These are phyloP conservation scores for Fusarium subtropicale DNA, from an alignment of 2,329 filamentous ascomycete genomes.

Conservation along the genomic window DNA sequence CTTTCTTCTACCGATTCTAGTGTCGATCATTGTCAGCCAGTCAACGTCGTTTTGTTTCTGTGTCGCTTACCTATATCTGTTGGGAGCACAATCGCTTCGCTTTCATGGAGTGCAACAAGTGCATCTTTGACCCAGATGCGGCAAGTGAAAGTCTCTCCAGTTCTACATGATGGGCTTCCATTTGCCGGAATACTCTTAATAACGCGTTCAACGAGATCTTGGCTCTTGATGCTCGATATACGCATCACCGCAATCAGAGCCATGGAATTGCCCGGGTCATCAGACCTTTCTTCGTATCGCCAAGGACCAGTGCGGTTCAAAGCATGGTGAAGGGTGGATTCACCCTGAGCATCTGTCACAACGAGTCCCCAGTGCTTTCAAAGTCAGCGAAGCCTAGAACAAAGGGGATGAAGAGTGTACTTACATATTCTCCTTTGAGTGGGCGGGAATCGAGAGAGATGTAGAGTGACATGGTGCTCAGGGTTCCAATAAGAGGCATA, in stretches of 20 bases:
- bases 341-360: rapidly evolving
- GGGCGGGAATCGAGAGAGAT: neutral
- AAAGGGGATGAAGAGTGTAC: rapidly evolving
- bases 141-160: neutral
- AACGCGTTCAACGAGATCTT: neutral
- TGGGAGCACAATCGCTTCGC: neutral
- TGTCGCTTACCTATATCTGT: neutral
- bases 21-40: neutral
- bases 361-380: neutral
- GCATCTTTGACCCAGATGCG: neutral
- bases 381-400: neutral
- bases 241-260: neutral
- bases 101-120: neutral
- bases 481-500: too few relatives aligned
- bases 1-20: neutral
- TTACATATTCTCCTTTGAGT: neutral
- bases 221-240: neutral
- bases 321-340: neutral
- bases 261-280: rapidly evolving
- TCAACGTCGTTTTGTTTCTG: neutral
- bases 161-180: neutral
- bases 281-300: neutral
- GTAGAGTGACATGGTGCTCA: neutral
- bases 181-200: neutral
- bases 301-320: neutral